phyloP scores from a whole-genome alignment of 1,139 yeast species.

The Saccharomycopsis hybrid region DNA sequence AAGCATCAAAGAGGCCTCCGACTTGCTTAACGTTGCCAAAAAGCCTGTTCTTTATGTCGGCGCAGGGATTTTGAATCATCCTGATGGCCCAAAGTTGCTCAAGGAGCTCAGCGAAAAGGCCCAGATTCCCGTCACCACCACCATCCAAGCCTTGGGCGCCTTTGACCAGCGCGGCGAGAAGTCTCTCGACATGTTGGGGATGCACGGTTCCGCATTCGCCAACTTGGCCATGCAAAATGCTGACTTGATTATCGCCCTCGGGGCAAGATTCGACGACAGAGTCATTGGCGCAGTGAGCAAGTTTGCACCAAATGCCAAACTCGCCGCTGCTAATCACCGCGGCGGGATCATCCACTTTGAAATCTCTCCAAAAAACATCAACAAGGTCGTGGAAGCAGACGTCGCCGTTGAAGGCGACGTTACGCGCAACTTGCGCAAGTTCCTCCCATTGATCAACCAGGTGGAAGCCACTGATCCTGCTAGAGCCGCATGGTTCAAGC shows the following conservation, averaged over 20 bases:
- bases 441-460: slow-evolving; percentile 62
- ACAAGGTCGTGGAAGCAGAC: slow-evolving; percentile 95
- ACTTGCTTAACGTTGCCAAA: slow-evolving; percentile 72
- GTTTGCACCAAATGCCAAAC: slow-evolving; percentile 90
- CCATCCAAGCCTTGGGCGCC: slow-evolving; percentile 90
- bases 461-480: slow-evolving; percentile 48
- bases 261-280: slow-evolving; percentile 98
- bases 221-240: slow-evolving; percentile 91
- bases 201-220: slow-evolving; percentile 97
- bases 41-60: slow-evolving; percentile 89
- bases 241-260: slow-evolving; percentile 87
- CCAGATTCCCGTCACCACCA: slow-evolving; percentile 90
- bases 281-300: slow-evolving; percentile 82
- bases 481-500: slow-evolving; percentile 58
- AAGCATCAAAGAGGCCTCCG: slow-evolving; percentile 72
- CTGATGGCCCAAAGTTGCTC: slow-evolving; percentile 72
- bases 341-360: slow-evolving; percentile 98
- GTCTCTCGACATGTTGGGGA: slow-evolving; percentile 92
- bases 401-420: slow-evolving; percentile 98
- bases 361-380: slow-evolving; percentile 91
- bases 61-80: slow-evolving; percentile 76
- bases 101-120: slow-evolving; percentile 88
- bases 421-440: slow-evolving; percentile 61
- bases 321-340: slow-evolving; percentile 79
- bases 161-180: slow-evolving; percentile 89